Evolutionary conservation across 1,139 yeast genomes (phyloP).

Genomic region (Kluyveromyces sp.): DNA sequence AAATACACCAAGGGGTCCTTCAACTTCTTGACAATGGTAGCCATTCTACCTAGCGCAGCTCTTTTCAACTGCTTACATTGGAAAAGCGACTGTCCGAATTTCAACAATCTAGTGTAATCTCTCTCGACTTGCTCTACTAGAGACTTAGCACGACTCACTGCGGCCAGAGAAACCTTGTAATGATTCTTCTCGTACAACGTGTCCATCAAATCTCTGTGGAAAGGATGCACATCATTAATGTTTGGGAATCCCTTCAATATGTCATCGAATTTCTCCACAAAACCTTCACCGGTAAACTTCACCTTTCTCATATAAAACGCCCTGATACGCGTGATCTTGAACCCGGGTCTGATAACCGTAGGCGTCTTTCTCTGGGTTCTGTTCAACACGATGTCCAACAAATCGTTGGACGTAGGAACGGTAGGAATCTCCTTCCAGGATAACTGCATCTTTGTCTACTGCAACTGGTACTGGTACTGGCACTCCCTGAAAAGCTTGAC

Average conservation of each 20-base stretch:
- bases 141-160: slow-evolving; percentile 87
- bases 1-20: slow-evolving; percentile 89
- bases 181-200: slow-evolving; percentile 96
- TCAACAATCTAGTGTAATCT: slow-evolving; percentile 86
- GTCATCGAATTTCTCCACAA: slow-evolving; percentile 83
- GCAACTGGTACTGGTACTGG: not conserved
- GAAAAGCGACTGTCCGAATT: slow-evolving; percentile 94
- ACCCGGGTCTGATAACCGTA: slow-evolving; percentile 94
- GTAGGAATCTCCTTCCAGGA: slow-evolving; percentile 98
- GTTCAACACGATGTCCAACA: slow-evolving; percentile 93
- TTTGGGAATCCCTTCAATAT: slow-evolving; percentile 86
- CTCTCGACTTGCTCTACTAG: slow-evolving; percentile 92
- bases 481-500: not conserved
- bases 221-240: slow-evolving; percentile 95
- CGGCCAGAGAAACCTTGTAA: slow-evolving; percentile 94
- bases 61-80: slow-evolving; percentile 98
- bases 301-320: slow-evolving; percentile 99
- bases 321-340: slow-evolving; percentile 90
- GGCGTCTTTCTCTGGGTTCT: slow-evolving; percentile 98
- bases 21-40: slow-evolving; percentile 88
- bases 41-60: slow-evolving; percentile 99
- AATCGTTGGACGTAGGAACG: slow-evolving; percentile 84
- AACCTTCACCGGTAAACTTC: slow-evolving; percentile 92
- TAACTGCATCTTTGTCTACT: slow-evolving; percentile 63
- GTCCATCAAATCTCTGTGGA: slow-evolving; percentile 96